These are phyloP conservation scores for Oemleria cerasiformis DNA, from an alignment of 306 rosid genomes.

Conservation along the genomic window DNA sequence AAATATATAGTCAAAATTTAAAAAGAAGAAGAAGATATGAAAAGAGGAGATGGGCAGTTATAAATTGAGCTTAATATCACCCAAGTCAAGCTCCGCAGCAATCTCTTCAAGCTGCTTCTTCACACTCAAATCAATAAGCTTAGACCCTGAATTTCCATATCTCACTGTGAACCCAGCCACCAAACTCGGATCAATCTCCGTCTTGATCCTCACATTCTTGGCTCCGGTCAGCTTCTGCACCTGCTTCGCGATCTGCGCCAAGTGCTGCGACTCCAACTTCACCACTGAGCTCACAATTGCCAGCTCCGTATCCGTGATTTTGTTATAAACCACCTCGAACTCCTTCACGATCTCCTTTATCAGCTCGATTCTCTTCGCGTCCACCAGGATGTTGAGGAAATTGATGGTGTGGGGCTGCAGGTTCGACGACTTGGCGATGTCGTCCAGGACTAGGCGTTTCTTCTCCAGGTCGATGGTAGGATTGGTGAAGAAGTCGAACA, in stretches of 20 bases:
- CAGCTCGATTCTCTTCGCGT: constrained; percentile 50
- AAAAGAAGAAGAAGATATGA: not conserved
- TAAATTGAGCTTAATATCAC: constrained; percentile 52
- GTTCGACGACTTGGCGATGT: constrained; percentile 38
- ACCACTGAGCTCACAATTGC: constrained; percentile 91
- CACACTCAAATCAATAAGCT: constrained; percentile 87
- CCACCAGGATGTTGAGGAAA: constrained; percentile 70
- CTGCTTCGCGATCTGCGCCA: constrained; percentile 93
- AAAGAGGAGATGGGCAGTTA: constrained; percentile 3
- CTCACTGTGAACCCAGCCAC: constrained; percentile 88
- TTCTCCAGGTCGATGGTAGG: constrained; percentile 44
- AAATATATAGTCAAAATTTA: constrained; percentile 7
- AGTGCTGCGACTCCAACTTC: constrained; percentile 74
- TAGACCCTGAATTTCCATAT: constrained; percentile 71
- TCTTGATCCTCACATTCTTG: constrained; percentile 74
- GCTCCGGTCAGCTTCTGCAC: constrained; percentile 93
- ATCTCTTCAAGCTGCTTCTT: constrained; percentile 90
- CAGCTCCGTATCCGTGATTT: constrained; percentile 56
- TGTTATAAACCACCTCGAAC: constrained; percentile 60
- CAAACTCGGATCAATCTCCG: constrained; percentile 59
- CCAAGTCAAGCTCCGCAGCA: constrained; percentile 76
- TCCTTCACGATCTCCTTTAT: constrained; percentile 56
- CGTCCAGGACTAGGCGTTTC: constrained; percentile 47
- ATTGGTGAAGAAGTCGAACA: constrained; percentile 51
- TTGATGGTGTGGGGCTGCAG: constrained; percentile 58